phyloP scores from a whole-genome alignment of 441 rosid species.

The Bruguiera hainesii region DNA sequence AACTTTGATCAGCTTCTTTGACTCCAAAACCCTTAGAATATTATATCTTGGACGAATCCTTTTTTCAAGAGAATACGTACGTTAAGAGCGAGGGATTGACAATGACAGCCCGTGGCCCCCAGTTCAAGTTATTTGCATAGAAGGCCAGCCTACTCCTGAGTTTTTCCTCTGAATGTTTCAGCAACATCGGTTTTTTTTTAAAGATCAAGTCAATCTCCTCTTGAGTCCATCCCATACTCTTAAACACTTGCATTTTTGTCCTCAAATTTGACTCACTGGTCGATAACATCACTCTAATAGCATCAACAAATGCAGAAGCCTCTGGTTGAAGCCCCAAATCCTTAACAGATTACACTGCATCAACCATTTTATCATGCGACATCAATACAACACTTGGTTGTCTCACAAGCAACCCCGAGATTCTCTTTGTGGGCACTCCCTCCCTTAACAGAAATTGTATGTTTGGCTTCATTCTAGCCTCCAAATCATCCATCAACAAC shows the following conservation, averaged over 20 bases:
- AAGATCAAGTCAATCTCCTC: conserved; percentile 14
- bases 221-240: conserved; percentile 23
- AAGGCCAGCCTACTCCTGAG: conserved; percentile 9
- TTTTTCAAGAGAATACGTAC: conserved; percentile 5
- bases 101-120: conserved; percentile 7
- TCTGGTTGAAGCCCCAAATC: background rate
- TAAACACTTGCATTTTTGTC: too few relatives aligned
- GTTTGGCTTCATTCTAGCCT: background rate
- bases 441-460: background rate
- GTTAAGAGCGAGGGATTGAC: conserved; percentile 7
- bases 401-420: background rate
- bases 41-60: conserved; percentile 23
- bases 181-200: conserved; percentile 9
- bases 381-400: background rate
- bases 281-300: background rate
- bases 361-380: background rate
- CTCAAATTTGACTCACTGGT: background rate
- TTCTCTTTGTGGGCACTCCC: background rate
- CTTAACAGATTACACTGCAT: background rate
- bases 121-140: conserved; percentile 15
- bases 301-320: background rate
- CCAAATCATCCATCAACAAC: background rate
- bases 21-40: conserved; percentile 16
- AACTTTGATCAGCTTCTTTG: conserved; percentile 16
- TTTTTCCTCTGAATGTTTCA: conserved; percentile 14